Evolutionary conservation across 2,329 filamentous ascomycete genomes (phyloP), one percentile per base, ranked within the genome.

Genomic region (Penicillium sp.): DNA sequence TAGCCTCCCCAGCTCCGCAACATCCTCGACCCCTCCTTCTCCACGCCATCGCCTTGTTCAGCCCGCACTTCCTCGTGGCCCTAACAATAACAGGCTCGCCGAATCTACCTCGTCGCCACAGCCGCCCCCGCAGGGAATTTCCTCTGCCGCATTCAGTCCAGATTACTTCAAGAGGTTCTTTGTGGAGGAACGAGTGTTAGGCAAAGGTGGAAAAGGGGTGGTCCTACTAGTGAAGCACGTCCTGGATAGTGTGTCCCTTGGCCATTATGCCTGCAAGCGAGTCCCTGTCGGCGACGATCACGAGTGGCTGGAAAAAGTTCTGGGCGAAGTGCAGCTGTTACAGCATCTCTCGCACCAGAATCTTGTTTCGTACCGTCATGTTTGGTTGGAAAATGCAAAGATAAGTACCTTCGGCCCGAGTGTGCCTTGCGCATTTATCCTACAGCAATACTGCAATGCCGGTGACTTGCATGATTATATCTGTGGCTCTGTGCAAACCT

Each of bases 381-480:
- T 96, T 32, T 99, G 94, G 94, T 81, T 99, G 16, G 93, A 99
- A 72, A 89, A 97, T 70, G 87, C 88, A 50, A 85, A 88, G 62
- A 84, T 96, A 50, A 93, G 84, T 59, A 87, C 84, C 2, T 99
- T 99, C 70, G 89, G 91, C 0, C 94, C 95, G 0, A 91, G 86
- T 52, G 91, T 99, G 1, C 91, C 91, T 12, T 97, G 93, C 66
- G 91, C 93, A 5, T 99, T 96, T 70, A 99, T 99, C 54, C 81
- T 99, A 8, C 94, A 99, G 70, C 92, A 99, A 68, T 99, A 96
- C 67, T 99, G 95, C 77, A 97, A 99, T 69, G 82, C 87, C 1
- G 94, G 94, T 16, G 94, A 99, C 68, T 80, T 99, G 18, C 87
- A 96, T 56, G 86, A 88, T 60, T 95, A 96, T 69, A 85, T 99